Conservation (phyloP, 257 asterid species). For the Petrea volubilis region DNA sequence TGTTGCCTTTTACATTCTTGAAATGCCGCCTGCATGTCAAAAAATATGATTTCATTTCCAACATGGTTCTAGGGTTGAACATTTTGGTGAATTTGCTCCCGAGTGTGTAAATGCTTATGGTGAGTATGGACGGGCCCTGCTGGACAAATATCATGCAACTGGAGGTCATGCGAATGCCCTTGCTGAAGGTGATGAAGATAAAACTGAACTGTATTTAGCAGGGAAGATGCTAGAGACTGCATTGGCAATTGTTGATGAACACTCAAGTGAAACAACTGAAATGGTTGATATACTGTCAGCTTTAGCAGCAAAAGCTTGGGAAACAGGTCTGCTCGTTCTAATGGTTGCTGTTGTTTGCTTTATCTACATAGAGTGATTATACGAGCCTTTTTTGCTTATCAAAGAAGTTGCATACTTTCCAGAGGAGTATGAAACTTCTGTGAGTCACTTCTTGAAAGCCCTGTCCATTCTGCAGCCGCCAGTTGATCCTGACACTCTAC, state of each 20-base stretch:
- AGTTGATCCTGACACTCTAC: background rate
- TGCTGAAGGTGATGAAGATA: too few species aligned
- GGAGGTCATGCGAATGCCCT: too few species aligned
- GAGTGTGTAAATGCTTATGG: constrained; percentile 64
- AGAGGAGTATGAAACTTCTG: background rate
- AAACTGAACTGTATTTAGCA: too few species aligned
- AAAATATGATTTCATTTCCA: too few species aligned
- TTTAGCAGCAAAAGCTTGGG: background rate
- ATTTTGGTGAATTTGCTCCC: constrained; percentile 67
- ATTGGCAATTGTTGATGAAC: background rate
- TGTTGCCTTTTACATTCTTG: too few species aligned
- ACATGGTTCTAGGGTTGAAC: constrained; percentile 45
- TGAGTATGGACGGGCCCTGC: constrained; percentile 64
- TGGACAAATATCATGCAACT: constrained; percentile 47
- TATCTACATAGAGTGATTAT: background rate
- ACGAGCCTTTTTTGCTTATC: background rate
- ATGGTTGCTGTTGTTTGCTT: background rate
- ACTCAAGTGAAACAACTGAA: background rate
- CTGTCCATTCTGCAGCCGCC: background rate
- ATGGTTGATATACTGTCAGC: background rate
- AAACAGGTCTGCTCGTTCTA: background rate
- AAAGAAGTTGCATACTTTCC: background rate
- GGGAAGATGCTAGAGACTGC: background rate
- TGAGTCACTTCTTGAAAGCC: background rate
- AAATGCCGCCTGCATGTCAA: too few species aligned